phyloP scores from a whole-genome alignment of 1,284 basidiomycete species.

The Leccinum colubrinum region DNA sequence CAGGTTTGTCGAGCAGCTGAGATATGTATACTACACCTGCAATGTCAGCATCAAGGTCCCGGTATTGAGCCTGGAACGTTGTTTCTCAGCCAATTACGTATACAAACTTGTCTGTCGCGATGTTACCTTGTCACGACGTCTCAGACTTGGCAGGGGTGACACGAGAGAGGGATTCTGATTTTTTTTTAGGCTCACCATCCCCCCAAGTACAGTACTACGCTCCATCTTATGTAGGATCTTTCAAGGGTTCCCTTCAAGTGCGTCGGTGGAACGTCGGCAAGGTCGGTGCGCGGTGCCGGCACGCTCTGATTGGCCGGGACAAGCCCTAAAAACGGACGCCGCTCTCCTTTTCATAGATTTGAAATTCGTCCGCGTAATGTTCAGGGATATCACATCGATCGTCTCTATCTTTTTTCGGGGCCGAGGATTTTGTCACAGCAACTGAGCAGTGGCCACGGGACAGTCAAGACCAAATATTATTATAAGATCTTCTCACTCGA shows the following conservation, averaged over 20 bases:
- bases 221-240: background rate
- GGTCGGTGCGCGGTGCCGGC: background rate
- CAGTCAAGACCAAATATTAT: background rate
- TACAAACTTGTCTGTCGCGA: background rate
- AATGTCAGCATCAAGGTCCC: too few species aligned
- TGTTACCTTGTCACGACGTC: background rate
- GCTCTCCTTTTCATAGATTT: background rate
- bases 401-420: background rate
- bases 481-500: background rate
- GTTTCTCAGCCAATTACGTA: background rate
- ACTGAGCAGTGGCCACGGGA: background rate
- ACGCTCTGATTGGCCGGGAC: background rate
- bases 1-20: background rate
- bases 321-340: background rate
- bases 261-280: background rate
- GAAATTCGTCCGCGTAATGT: background rate
- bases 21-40: too few species aligned
- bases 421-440: background rate
- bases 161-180: too few species aligned
- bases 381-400: background rate
- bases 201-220: background rate
- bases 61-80: background rate
- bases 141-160: background rate
- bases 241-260: background rate
- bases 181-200: background rate